Evolutionary conservation across 805 yeast genomes (phyloP).

Genomic region (Saccharomycopsis sp.): DNA sequence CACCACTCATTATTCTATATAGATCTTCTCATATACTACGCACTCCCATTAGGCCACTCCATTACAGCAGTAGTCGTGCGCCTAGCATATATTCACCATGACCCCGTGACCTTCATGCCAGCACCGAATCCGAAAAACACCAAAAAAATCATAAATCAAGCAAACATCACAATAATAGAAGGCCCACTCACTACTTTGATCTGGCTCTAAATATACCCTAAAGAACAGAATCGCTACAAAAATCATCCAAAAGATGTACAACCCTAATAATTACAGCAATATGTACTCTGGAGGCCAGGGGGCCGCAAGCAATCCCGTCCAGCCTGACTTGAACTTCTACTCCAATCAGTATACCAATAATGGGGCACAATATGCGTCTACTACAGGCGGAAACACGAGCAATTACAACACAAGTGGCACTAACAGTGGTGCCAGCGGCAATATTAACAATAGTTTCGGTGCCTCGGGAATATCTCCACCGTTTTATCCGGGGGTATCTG

Average conservation of each 20-base stretch:
- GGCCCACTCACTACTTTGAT: neutral
- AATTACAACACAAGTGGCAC: neutral
- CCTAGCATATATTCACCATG: too few relatives aligned
- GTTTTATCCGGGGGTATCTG: constrained; percentile 13
- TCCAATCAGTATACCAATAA: constrained; percentile 10
- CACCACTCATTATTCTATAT: too few relatives aligned
- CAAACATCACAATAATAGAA: neutral
- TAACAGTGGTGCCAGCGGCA: neutral
- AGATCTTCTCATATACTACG: too few relatives aligned
- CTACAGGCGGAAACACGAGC: neutral
- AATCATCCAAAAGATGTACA: constrained; percentile 12
- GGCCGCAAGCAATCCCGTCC: neutral
- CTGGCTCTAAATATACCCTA: neutral
- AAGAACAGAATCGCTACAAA: too few relatives aligned
- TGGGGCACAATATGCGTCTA: neutral
- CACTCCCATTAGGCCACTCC: too few relatives aligned
- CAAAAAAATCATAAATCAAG: neutral
- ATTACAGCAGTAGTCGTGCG: too few relatives aligned
- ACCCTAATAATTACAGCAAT: constrained; percentile 13
- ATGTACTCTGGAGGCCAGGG: neutral
- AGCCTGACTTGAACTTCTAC: constrained; percentile 17
- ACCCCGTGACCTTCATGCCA: constrained; percentile 1
- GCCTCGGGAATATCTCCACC: constrained; percentile 10
- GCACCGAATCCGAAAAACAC: neutral
- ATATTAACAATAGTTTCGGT: neutral